Evolutionary conservation across 2,329 filamentous ascomycete species (phyloP).

Genomic region (Penicillium digitatum): DNA sequence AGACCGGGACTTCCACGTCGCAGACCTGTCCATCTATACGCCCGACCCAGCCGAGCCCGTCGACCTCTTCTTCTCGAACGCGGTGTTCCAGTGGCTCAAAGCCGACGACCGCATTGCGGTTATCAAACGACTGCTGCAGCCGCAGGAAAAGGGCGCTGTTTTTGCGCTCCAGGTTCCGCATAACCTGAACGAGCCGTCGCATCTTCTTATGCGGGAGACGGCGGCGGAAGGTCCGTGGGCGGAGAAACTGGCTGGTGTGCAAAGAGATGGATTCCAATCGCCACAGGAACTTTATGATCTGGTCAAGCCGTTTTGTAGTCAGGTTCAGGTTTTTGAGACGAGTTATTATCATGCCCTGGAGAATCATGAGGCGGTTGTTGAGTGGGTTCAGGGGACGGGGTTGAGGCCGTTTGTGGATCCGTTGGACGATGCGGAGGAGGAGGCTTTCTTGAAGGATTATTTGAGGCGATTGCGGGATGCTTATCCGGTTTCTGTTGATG

Average conservation of each 20-base stretch:
- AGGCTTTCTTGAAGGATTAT: constrained; percentile 49
- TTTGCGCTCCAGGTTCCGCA: constrained; percentile 55
- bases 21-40: constrained; percentile 46
- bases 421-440: constrained; percentile 41
- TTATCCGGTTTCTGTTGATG: constrained; percentile 49
- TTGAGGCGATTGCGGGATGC: constrained; percentile 40
- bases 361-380: constrained; percentile 50
- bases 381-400: constrained; percentile 59
- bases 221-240: constrained; percentile 43
- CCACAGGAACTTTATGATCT: constrained; percentile 49
- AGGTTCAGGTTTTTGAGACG: constrained; percentile 54
- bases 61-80: constrained; percentile 55
- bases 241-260: constrained; percentile 29
- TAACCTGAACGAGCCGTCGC: constrained; percentile 50
- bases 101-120: constrained; percentile 43
- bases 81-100: constrained; percentile 58
- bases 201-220: constrained; percentile 49
- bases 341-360: constrained; percentile 52
- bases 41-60: constrained; percentile 22
- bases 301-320: constrained; percentile 42
- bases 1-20: constrained; percentile 44
- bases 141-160: constrained; percentile 44
- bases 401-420: constrained; percentile 53
- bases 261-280: constrained; percentile 49
- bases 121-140: constrained; percentile 44